These are phyloP conservation scores for Penicillium crystallinum DNA, from an alignment of 495 filamentous ascomycete species.

Conservation along the genomic window DNA sequence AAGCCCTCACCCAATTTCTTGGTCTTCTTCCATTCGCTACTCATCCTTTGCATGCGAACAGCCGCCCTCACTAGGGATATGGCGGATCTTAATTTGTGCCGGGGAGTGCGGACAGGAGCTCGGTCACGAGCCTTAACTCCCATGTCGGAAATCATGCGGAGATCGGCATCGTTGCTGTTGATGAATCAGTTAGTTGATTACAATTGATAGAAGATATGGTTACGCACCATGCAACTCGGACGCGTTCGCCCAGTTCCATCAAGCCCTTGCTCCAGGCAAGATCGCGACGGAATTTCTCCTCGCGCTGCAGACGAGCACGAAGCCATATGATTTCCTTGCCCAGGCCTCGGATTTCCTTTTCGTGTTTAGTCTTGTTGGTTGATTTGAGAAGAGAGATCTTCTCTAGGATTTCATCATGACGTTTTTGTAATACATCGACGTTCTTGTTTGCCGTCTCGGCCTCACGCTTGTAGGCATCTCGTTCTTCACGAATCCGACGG, in stretches of 20 bases:
- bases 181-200: not conserved
- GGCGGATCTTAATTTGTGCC: slow-evolving; percentile 45
- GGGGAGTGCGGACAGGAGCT: slow-evolving; percentile 27
- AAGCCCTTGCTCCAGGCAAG: slow-evolving; percentile 75
- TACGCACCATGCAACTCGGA: slow-evolving; percentile 79
- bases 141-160: slow-evolving; percentile 77
- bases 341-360: slow-evolving; percentile 76
- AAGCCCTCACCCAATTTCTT: slow-evolving; percentile 44
- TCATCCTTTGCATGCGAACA: slow-evolving; percentile 51
- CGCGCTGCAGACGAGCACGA: slow-evolving; percentile 67
- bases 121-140: slow-evolving; percentile 50
- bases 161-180: slow-evolving; percentile 82
- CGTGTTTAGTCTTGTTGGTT: slow-evolving; percentile 55
- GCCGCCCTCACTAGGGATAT: slow-evolving; percentile 49
- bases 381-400: slow-evolving; percentile 32
- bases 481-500: slow-evolving; percentile 55
- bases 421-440: slow-evolving; percentile 47
- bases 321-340: slow-evolving; percentile 88
- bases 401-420: slow-evolving; percentile 50
- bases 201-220: slow-evolving; percentile 3
- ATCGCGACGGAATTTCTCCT: slow-evolving; percentile 71
- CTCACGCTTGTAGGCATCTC: slow-evolving; percentile 44
- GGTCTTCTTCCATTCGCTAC: slow-evolving; percentile 45
- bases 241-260: slow-evolving; percentile 70
- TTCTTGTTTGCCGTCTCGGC: slow-evolving; percentile 46